These are phyloP conservation scores for Penicillium janthinellum DNA, from an alignment of 2,329 filamentous ascomycete genomes.

Conservation along the genomic window DNA sequence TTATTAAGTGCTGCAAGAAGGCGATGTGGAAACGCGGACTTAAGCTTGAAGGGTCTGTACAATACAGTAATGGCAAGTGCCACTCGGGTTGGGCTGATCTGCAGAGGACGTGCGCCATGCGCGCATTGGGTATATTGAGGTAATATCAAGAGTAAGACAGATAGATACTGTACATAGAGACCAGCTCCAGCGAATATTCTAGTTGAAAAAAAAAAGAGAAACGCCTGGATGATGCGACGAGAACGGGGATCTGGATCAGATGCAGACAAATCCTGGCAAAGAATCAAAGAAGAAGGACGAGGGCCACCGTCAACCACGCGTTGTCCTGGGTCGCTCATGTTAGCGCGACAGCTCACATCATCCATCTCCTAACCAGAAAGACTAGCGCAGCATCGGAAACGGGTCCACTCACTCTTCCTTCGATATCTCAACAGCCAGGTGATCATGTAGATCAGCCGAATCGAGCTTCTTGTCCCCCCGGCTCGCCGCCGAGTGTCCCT, in stretches of 20 bases:
- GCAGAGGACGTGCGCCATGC: neutral
- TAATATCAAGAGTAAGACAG: slow-evolving; percentile 1
- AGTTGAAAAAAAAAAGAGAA: neutral
- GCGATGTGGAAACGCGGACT: neutral
- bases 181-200: slow-evolving; percentile 11
- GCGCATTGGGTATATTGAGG: slow-evolving; percentile 9
- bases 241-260: neutral
- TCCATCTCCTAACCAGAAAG: neutral
- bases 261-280: neutral
- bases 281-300: neutral
- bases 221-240: slow-evolving; percentile 8
- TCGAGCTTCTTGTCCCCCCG: slow-evolving; percentile 10
- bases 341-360: slow-evolving; percentile 13
- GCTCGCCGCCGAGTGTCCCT: slow-evolving; percentile 12
- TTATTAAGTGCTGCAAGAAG: no score
- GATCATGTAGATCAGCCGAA: slow-evolving; percentile 16
- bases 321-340: slow-evolving; percentile 25
- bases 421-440: slow-evolving; percentile 38
- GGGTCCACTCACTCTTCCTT: slow-evolving; percentile 37
- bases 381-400: neutral
- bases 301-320: slow-evolving; percentile 27
- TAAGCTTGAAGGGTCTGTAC: neutral
- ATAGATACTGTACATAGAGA: slow-evolving; percentile 15
- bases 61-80: neutral
- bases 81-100: neutral